A percentile compares a stretch with the other conserved stretches of the same genome.
Evolutionary conservation across 2,329 filamentous ascomycete genomes (phyloP).

Genomic region (Lachnellula arida): DNA sequence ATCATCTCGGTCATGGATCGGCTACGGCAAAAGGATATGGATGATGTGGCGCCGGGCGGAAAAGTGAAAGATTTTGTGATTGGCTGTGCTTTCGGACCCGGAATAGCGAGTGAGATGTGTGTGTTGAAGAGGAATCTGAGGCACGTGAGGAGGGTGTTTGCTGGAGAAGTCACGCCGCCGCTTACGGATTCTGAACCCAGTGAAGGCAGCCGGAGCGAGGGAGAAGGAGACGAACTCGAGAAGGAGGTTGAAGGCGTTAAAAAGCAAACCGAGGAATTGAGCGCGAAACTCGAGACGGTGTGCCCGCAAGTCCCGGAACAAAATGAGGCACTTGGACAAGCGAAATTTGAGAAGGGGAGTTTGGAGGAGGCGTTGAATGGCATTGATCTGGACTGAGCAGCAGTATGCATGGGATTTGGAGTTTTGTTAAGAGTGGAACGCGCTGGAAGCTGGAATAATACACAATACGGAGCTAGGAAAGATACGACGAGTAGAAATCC

Average conservation of each 20-base stretch:
- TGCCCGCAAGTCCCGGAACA: constrained; percentile 18
- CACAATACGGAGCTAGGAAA: too few relatives aligned
- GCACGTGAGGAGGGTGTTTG: constrained; percentile 22
- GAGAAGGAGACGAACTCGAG: constrained; percentile 20
- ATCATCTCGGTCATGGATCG: constrained; percentile 63
- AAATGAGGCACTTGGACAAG: constrained; percentile 4
- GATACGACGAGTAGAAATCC: too few relatives aligned
- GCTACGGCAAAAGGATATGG: constrained; percentile 56
- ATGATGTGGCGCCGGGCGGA: constrained; percentile 47
- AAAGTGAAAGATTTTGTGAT: constrained; percentile 54
- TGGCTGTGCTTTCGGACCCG: constrained; percentile 66
- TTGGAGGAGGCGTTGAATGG: constrained; percentile 29
- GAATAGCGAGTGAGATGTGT: constrained; percentile 64
- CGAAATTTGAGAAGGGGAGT: constrained; percentile 3
- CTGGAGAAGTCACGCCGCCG: constrained; percentile 30
- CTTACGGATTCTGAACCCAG: constrained; percentile 23
- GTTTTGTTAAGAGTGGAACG: too few relatives aligned
- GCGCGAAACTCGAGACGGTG: constrained; percentile 18
- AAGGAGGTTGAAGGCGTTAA: constrained; percentile 16
- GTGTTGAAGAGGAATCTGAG: constrained; percentile 46
- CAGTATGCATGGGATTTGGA: too few relatives aligned
- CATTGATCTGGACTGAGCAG: constrained; percentile 29
- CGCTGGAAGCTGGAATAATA: too few relatives aligned
- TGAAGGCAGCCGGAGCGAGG: constrained; percentile 25
- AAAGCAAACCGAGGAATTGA: constrained; percentile 14